phyloP scores from a whole-genome alignment of 495 filamentous ascomycete species.

The Podospora bellae-mahoneyi region DNA sequence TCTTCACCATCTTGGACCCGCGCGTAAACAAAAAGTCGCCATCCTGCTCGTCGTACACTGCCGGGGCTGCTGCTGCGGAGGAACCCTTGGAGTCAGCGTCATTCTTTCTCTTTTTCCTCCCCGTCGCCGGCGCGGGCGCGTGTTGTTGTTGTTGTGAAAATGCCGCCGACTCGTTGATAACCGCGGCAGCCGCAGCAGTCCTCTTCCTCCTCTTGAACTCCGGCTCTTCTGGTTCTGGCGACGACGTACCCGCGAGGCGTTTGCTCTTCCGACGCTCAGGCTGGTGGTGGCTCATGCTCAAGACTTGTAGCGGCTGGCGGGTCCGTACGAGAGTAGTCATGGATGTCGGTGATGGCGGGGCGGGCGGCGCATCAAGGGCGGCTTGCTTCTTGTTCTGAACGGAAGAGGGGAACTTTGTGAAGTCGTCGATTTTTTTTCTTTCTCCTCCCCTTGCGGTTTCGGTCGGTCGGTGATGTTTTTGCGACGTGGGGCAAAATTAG shows the following conservation, averaged over 20 bases:
- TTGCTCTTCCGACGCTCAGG: constrained; percentile 54
- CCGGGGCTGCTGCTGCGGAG: constrained; percentile 23
- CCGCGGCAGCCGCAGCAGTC: not conserved
- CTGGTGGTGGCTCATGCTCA: constrained; percentile 59
- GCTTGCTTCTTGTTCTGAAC: not conserved
- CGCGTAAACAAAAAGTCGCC: constrained; percentile 63
- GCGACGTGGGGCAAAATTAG: not conserved
- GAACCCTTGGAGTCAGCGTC: constrained; percentile 10
- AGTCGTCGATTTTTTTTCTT: not conserved
- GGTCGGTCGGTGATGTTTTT: constrained; percentile 7
- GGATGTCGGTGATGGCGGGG: constrained; percentile 39
- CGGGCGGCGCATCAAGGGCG: constrained; percentile 29
- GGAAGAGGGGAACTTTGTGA: too few species aligned
- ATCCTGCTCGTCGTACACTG: constrained; percentile 63
- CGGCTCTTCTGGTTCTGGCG: constrained; percentile 10
- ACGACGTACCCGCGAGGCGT: constrained; percentile 52
- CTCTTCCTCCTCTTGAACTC: constrained; percentile 4
- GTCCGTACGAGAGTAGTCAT: constrained; percentile 61
- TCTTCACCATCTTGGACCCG: constrained; percentile 51
- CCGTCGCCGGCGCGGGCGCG: constrained; percentile 28
- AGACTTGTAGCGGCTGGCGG: constrained; percentile 54
- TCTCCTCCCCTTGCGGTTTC: not conserved
- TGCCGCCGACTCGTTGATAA: not conserved
- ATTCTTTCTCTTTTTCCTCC: constrained; percentile 14
- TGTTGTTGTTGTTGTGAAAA: not conserved